A percentile compares a stretch with the other conserved stretches of the same genome.
Conservation (phyloP, 2,329 filamentous ascomycete genomes). For the Xylariaceae sp. region DNA sequence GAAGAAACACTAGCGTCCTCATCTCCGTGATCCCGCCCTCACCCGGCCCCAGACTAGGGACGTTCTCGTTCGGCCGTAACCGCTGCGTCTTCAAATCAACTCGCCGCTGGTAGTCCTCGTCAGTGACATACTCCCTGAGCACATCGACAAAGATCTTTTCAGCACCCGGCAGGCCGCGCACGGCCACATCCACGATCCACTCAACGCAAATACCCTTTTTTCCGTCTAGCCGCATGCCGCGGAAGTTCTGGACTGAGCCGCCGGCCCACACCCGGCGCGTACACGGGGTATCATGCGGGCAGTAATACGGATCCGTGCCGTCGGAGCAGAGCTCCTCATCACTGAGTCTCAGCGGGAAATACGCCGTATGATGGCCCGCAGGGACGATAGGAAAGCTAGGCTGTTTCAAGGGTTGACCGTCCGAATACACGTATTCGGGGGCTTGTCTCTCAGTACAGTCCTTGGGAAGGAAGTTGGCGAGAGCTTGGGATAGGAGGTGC, state of each 20-base stretch:
- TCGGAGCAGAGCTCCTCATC: conserved; percentile 64
- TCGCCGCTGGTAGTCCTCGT: conserved; percentile 20
- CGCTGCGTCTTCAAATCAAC: conserved; percentile 6
- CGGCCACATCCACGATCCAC: conserved; percentile 36
- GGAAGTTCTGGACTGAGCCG: conserved; percentile 58
- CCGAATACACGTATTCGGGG: neutral
- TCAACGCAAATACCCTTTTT: conserved; percentile 42
- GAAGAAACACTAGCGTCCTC: conserved; percentile 50
- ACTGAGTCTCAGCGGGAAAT: conserved; percentile 70
- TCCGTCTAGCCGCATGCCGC: conserved; percentile 36
- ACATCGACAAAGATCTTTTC: conserved; percentile 51
- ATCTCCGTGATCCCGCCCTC: conserved; percentile 39
- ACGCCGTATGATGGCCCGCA: conserved; percentile 74
- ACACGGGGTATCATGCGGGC: conserved; percentile 63
- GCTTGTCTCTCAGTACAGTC: conserved; percentile 7
- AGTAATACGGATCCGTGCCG: conserved; percentile 77
- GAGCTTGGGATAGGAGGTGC: conserved; percentile 58
- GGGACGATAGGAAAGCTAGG: conserved; percentile 38
- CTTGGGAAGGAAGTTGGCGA: conserved; percentile 49
- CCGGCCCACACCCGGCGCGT: conserved; percentile 84
- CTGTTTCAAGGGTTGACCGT: no score
- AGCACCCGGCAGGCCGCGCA: conserved; percentile 16
- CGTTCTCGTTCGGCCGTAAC: neutral
- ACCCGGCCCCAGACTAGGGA: neutral
- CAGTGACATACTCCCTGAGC: conserved; percentile 39